Evolutionary conservation across 2,329 filamentous ascomycete genomes (phyloP).

Genomic region (Aureobasidium leucospermi): DNA sequence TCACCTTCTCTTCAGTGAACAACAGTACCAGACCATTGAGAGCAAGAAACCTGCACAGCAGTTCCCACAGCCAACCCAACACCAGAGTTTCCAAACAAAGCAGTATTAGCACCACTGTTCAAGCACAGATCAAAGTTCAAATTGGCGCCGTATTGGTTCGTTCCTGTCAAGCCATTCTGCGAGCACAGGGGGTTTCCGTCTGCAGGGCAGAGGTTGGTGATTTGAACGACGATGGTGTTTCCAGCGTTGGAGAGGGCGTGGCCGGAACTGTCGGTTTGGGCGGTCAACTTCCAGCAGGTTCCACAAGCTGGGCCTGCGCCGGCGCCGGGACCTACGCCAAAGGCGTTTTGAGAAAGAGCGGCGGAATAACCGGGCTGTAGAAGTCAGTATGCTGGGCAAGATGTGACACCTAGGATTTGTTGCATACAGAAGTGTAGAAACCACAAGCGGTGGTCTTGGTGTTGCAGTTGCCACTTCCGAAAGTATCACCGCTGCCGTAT

Average conservation of each 20-base stretch:
- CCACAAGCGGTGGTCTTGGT: constrained; percentile 31
- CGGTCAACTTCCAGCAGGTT: constrained; percentile 33
- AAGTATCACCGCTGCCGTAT: constrained; percentile 29
- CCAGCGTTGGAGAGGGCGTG: constrained; percentile 24
- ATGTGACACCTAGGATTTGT: no score
- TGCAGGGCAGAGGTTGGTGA: constrained; percentile 36
- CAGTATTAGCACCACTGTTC: constrained; percentile 30
- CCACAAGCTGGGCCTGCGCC: constrained; percentile 34
- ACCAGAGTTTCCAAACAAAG: constrained; percentile 29
- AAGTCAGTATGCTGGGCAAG: no score
- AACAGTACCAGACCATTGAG: constrained; percentile 17
- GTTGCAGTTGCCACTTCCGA: constrained; percentile 30
- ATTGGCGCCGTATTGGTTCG: constrained; percentile 34
- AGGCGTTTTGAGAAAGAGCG: constrained; percentile 34
- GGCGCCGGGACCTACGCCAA: constrained; percentile 31
- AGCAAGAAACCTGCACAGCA: constrained; percentile 27
- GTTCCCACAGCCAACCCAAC: constrained; percentile 28
- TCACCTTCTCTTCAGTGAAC: constrained; percentile 9
- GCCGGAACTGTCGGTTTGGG: constrained; percentile 27
- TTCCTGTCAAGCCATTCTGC: constrained; percentile 25
- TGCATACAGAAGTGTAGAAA: constrained; percentile 23
- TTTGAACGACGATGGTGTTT: constrained; percentile 32
- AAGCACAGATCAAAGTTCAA: constrained; percentile 37
- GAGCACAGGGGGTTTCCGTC: constrained; percentile 32
- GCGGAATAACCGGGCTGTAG: constrained; percentile 27